phyloP scores from a whole-genome alignment of 176 grass and related monocot species.

The Eragrostis nindensis region DNA sequence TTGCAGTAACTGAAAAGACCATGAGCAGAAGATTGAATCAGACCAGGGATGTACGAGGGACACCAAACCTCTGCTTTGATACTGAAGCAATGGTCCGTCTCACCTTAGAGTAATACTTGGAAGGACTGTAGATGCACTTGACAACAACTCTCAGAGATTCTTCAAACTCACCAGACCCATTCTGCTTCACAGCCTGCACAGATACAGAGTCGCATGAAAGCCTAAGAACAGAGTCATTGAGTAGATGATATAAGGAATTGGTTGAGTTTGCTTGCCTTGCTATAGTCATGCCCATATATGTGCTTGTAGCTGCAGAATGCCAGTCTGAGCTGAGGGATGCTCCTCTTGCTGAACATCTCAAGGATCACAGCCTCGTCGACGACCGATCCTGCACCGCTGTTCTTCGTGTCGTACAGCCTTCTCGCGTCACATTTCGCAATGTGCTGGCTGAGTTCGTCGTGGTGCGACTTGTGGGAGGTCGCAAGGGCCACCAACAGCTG shows the following conservation, averaged over 20 bases:
- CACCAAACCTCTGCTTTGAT: background rate
- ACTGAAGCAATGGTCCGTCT: background rate
- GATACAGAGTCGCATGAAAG: background rate
- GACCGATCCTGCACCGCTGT: constrained; percentile 45
- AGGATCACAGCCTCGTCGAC: constrained; percentile 73
- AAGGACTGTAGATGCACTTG: constrained; percentile 81
- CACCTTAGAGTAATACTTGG: constrained; percentile 94
- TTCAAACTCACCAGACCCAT: constrained; percentile 62
- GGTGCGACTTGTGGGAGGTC: constrained; percentile 80
- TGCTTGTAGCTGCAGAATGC: constrained; percentile 90
- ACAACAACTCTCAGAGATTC: constrained; percentile 70
- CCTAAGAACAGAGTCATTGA: constrained; percentile 8
- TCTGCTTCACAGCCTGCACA: constrained; percentile 70
- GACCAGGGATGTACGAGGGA: background rate
- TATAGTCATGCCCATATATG: constrained; percentile 90
- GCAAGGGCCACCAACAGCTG: constrained; percentile 86
- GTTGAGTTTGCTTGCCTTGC: constrained; percentile 53
- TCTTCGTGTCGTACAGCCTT: constrained; percentile 67
- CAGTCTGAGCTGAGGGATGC: constrained; percentile 88
- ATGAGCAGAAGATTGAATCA: constrained; percentile 38
- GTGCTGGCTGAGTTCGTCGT: constrained; percentile 70
- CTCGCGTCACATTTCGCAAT: constrained; percentile 95
- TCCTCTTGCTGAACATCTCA: constrained; percentile 97
- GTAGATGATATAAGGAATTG: background rate
- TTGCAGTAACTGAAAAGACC: constrained; percentile 59